phyloP scores from a whole-genome alignment of 2,329 filamentous ascomycete genomes.

The Herpotrichia juniperi region DNA sequence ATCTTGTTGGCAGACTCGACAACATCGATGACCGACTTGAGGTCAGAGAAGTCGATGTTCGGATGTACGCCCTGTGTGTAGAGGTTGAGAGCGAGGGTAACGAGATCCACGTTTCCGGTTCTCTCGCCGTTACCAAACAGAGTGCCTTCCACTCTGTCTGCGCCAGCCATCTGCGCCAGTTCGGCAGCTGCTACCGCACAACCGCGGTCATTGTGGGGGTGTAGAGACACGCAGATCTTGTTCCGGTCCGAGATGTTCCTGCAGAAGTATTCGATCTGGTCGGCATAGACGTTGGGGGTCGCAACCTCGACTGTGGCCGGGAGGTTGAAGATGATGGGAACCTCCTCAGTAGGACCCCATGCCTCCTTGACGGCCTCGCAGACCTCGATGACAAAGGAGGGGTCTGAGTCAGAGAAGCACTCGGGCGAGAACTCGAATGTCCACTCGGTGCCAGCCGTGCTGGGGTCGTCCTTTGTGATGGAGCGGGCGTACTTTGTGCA shows the following conservation, averaged over 20 bases:
- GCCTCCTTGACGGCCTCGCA: slow-evolving; percentile 94
- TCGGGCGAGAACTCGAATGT: slow-evolving; percentile 84
- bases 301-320: slow-evolving; percentile 95
- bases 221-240: slow-evolving; percentile 86
- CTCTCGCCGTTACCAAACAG: slow-evolving; percentile 94
- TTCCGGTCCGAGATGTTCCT: slow-evolving; percentile 81
- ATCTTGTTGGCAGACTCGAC: slow-evolving; percentile 96
- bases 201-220: slow-evolving; percentile 94
- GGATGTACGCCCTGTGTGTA: slow-evolving; percentile 92
- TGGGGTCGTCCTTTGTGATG: slow-evolving; percentile 81
- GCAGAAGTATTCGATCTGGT: slow-evolving; percentile 97
- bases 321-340: slow-evolving; percentile 94
- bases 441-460: slow-evolving; percentile 67
- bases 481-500: slow-evolving; percentile 87
- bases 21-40: slow-evolving; percentile 82
- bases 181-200: slow-evolving; percentile 90
- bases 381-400: slow-evolving; percentile 80
- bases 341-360: slow-evolving; percentile 81
- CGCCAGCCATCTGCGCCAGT: slow-evolving; percentile 94
- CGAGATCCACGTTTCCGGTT: slow-evolving; percentile 93
- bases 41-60: slow-evolving; percentile 88
- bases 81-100: slow-evolving; percentile 89
- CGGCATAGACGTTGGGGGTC: slow-evolving; percentile 94
- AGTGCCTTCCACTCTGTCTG: slow-evolving; percentile 91
- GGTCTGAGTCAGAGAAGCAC: slow-evolving; percentile 87